These are phyloP conservation scores for Blakeslea trispora DNA, from an alignment of 371 early-diverging fungal species.

Conservation along the genomic window DNA sequence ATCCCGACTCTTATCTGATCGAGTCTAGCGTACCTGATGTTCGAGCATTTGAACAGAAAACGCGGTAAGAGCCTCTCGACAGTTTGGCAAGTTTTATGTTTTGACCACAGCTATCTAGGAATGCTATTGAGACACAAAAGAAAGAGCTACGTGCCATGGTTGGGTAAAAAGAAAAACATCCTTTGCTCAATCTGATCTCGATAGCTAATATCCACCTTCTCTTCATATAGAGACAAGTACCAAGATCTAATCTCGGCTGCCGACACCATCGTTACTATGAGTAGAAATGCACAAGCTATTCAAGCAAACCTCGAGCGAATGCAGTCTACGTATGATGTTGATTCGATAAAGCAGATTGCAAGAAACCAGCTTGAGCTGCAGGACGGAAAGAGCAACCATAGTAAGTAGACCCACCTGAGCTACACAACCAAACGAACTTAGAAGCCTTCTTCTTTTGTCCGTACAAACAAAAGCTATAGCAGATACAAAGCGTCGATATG, in stretches of 20 bases:
- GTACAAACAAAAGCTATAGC: constrained; percentile 5
- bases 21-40: constrained; percentile 27
- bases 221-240: constrained; percentile 71
- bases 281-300: constrained; percentile 56
- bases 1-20: constrained; percentile 23
- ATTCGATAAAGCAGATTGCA: constrained; percentile 45
- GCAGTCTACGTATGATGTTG: constrained; percentile 60
- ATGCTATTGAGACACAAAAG: constrained; percentile 76
- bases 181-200: not conserved
- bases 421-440: not conserved
- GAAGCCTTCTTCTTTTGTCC: too few relatives aligned
- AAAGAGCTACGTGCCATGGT: constrained; percentile 84
- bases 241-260: constrained; percentile 84
- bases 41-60: constrained; percentile 29
- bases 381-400: constrained; percentile 19
- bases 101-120: not conserved
- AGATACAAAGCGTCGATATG: constrained; percentile 58
- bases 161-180: constrained; percentile 61
- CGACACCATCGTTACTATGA: constrained; percentile 80
- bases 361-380: constrained; percentile 4
- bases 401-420: constrained; percentile 1
- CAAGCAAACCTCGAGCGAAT: constrained; percentile 62
- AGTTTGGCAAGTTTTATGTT: not conserved
- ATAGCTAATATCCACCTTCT: not conserved
- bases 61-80: constrained; percentile 14